A percentile compares a stretch with the other conserved stretches of the same genome.
Evolutionary conservation across 129 eudicot genomes (phyloP).

Genomic region (Pseudognaphalium luteoalbum): DNA sequence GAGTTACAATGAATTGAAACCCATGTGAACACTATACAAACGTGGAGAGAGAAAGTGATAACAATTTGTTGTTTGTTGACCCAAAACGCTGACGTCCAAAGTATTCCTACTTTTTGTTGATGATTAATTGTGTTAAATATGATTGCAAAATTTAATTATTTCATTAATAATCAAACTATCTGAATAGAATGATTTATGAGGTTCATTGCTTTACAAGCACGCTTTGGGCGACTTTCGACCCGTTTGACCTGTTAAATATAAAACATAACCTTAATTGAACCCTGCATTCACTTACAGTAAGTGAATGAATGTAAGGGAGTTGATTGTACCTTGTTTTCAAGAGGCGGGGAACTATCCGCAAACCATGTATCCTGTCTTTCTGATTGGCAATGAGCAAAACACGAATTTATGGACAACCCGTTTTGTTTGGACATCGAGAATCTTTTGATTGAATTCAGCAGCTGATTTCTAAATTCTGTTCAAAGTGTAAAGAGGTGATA

Average conservation of each 20-base stretch:
- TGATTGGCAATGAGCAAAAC: conserved; percentile 90
- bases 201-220: no score
- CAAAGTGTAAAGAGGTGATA: not conserved
- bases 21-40: no score
- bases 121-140: no score
- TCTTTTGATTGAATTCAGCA: conserved; percentile 60
- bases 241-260: no score
- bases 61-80: not conserved
- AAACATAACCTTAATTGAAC: not conserved
- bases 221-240: not conserved
- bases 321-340: conserved; percentile 65
- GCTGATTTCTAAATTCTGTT: conserved; percentile 68
- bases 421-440: conserved; percentile 53
- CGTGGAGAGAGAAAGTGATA: no score
- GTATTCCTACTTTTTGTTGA: no score
- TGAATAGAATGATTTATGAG: no score
- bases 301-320: not conserved
- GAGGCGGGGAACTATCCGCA: conserved; percentile 18
- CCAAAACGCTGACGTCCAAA: not conserved
- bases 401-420: conserved; percentile 81
- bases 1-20: no score
- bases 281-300: not conserved
- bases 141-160: no score
- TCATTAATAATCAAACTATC: no score
- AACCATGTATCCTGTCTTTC: conserved; percentile 93